Evolutionary conservation across 306 rosid species (phyloP).

Genomic region (Quercus parvula): DNA sequence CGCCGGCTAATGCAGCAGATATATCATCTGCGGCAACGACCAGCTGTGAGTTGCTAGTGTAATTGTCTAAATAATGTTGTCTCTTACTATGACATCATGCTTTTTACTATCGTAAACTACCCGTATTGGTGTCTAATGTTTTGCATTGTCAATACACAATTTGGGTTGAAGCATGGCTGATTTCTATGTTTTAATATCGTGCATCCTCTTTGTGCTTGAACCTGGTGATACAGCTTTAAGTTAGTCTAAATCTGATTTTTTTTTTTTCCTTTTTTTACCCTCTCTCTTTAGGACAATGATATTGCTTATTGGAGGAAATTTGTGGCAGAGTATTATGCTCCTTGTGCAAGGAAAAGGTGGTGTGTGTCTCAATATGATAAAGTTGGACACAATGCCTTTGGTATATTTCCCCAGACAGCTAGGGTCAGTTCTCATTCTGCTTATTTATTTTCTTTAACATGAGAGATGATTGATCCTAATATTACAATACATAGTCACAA

Average conservation of each 20-base stretch:
- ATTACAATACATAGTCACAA: not conserved
- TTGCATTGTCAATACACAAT: not conserved
- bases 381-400: slow-evolving; percentile 24
- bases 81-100: not conserved
- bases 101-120: not conserved
- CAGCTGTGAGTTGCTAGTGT: slow-evolving; percentile 29
- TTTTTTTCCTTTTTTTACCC: not conserved
- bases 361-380: slow-evolving; percentile 38
- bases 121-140: not conserved
- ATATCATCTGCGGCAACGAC: slow-evolving; percentile 34
- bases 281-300: slow-evolving; percentile 29
- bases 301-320: slow-evolving; percentile 41
- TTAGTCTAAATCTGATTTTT: not conserved
- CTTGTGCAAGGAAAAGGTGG: slow-evolving; percentile 42
- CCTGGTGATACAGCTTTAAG: not conserved
- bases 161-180: not conserved
- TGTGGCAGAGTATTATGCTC: slow-evolving; percentile 42
- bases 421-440: slow-evolving; percentile 27
- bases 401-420: slow-evolving; percentile 26
- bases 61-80: not conserved
- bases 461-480: not conserved
- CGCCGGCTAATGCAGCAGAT: slow-evolving; percentile 43
- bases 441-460: not conserved
- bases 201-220: not conserved
- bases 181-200: not conserved